These are phyloP conservation scores for Carnegiea gigantea DNA, from an alignment of 179 eudicot genomes.

Conservation along the genomic window DNA sequence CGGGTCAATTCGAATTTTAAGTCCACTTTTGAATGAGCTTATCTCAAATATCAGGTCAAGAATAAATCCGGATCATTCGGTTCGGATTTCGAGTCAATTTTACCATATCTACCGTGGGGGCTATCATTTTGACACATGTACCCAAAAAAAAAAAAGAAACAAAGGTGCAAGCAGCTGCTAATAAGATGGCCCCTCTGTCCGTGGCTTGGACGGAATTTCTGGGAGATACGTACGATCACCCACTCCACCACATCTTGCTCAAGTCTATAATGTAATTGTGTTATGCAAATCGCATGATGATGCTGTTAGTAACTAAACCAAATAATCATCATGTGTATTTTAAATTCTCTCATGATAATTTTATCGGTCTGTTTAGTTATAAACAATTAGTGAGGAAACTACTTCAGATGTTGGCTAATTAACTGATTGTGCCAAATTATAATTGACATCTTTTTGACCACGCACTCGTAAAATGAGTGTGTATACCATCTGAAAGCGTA, in stretches of 20 bases:
- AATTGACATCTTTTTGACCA: conserved; percentile 7
- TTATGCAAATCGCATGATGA: conserved; percentile 7
- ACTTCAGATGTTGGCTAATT: conserved; percentile 10
- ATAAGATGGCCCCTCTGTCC: not conserved
- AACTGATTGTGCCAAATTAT: conserved; percentile 7
- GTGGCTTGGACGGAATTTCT: not conserved
- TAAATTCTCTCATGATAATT: not conserved
- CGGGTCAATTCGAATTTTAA: too few relatives aligned
- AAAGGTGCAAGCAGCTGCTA: not conserved
- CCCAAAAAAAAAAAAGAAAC: not conserved
- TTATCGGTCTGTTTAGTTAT: not conserved
- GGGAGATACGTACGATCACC: conserved; percentile 11
- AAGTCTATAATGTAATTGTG: not conserved
- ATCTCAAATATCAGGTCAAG: too few relatives aligned
- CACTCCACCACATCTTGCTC: conserved; percentile 20
- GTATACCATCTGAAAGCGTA: conserved; percentile 14
- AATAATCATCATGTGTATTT: not conserved
- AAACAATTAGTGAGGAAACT: not conserved
- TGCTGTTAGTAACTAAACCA: not conserved
- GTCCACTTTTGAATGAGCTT: too few relatives aligned
- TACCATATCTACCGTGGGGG: not conserved
- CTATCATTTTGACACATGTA: not conserved
- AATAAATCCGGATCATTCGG: too few relatives aligned
- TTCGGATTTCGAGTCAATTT: too few relatives aligned
- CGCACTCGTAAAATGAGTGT: not conserved